These are phyloP conservation scores for Gynostemma pentaphyllum DNA, from an alignment of 306 rosid species.

Conservation along the genomic window DNA sequence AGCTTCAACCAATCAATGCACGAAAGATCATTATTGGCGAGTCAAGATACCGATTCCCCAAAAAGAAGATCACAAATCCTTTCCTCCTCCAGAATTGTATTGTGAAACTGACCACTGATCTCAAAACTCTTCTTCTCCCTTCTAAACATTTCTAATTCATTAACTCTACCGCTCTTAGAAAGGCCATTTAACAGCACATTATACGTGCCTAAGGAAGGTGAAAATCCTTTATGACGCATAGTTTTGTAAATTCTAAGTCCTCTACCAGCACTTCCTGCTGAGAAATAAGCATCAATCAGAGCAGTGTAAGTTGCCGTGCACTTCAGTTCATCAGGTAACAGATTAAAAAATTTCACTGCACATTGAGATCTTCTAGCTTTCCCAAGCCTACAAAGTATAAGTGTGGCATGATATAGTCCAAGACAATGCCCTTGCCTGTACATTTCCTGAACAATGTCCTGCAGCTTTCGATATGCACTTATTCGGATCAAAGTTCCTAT, in stretches of 20 bases:
- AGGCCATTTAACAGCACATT: slow-evolving; percentile 46
- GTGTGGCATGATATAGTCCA: slow-evolving; percentile 49
- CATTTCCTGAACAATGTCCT: slow-evolving; percentile 43
- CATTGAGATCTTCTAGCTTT: slow-evolving; percentile 38
- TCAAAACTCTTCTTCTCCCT: slow-evolving; percentile 49
- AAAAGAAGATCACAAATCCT: slow-evolving; percentile 61
- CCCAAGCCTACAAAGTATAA: slow-evolving; percentile 48
- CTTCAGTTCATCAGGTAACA: slow-evolving; percentile 52
- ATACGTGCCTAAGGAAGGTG: slow-evolving; percentile 54
- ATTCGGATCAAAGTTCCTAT: slow-evolving; percentile 50
- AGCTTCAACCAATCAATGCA: not conserved
- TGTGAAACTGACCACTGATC: slow-evolving; percentile 18
- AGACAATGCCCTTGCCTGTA: slow-evolving; percentile 48
- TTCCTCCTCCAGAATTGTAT: slow-evolving; percentile 27
- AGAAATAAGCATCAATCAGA: slow-evolving; percentile 50
- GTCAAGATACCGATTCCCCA: slow-evolving; percentile 24
- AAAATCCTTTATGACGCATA: slow-evolving; percentile 39
- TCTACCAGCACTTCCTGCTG: slow-evolving; percentile 42
- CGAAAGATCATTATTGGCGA: slow-evolving; percentile 6
- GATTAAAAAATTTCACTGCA: slow-evolving; percentile 43
- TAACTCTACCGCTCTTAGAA: slow-evolving; percentile 35
- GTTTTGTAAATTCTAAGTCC: slow-evolving; percentile 42
- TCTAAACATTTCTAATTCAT: slow-evolving; percentile 43
- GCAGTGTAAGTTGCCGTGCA: slow-evolving; percentile 70
- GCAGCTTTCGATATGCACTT: slow-evolving; percentile 29